Evolutionary conservation across 169 alveolate genomes (phyloP).

Genomic region (Toxoplasma gondii): DNA sequence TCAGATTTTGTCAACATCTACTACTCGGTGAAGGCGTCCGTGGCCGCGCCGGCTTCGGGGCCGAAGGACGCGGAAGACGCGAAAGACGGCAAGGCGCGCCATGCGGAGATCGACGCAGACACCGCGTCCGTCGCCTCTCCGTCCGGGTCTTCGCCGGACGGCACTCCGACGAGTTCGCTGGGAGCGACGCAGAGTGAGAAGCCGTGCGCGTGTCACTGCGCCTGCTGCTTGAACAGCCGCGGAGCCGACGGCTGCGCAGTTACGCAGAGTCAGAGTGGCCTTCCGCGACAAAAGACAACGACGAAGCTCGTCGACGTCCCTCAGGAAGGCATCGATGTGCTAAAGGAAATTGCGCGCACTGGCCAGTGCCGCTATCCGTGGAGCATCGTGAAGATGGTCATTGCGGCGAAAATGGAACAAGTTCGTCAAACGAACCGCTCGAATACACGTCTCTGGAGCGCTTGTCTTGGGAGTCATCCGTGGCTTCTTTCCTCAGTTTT

Average conservation of each 20-base stretch:
- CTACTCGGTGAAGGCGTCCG: not conserved
- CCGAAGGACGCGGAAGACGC: not conserved
- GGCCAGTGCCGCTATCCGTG: constrained; percentile 43
- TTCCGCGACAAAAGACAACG: not conserved
- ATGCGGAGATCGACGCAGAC: not conserved
- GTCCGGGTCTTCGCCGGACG: not conserved
- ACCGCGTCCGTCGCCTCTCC: not conserved
- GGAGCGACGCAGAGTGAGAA: not conserved
- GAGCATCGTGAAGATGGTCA: constrained; percentile 8
- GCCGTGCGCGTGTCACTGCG: constrained; percentile 27
- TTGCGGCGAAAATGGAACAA: constrained; percentile 20
- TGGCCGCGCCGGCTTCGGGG: not conserved
- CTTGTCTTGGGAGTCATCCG: not conserved
- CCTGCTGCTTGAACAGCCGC: not conserved
- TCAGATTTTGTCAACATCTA: constrained; percentile 14
- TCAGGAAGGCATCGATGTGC: constrained; percentile 27
- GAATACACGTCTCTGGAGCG: not conserved
- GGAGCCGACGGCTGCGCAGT: not conserved
- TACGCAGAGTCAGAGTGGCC: not conserved
- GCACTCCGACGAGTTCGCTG: not conserved
- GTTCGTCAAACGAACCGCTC: not conserved
- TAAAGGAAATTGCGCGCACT: constrained; percentile 18
- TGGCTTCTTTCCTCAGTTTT: not conserved
- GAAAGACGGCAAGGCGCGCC: not conserved
- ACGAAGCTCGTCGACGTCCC: not conserved